These are phyloP conservation scores for Ceratocystis albifundus DNA, from an alignment of 2,329 filamentous ascomycete genomes.

Conservation along the genomic window DNA sequence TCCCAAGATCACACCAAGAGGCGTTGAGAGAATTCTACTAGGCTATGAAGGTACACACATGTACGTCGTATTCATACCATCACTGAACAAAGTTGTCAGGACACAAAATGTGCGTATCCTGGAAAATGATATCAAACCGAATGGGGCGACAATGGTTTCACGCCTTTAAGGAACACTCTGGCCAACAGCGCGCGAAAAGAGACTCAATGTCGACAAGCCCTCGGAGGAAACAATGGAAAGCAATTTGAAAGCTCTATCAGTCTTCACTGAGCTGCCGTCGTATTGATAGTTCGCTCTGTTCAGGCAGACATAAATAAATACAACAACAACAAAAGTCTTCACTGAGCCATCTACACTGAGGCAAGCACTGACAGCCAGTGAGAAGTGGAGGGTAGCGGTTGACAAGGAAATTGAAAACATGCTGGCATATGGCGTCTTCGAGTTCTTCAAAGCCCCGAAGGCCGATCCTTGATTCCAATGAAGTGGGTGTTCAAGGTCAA, in stretches of 20 bases:
- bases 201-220: too few relatives aligned
- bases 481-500: neutral
- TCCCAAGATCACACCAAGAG: neutral
- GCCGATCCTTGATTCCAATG: neutral
- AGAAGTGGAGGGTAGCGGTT: neutral
- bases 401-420: neutral
- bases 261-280: too few relatives aligned
- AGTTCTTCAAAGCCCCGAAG: neutral
- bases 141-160: neutral
- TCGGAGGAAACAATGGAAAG: too few relatives aligned
- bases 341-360: neutral
- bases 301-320: too few relatives aligned
- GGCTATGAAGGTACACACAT: neutral
- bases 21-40: neutral
- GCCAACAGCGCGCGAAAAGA: neutral
- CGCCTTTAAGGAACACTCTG: neutral
- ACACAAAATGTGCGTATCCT: neutral
- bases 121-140: neutral
- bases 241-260: too few relatives aligned
- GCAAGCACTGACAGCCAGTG: neutral
- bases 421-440: neutral
- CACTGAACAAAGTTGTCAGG: neutral
- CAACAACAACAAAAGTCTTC: too few relatives aligned
- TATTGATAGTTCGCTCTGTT: too few relatives aligned
- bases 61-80: neutral